These are phyloP conservation scores for Scleroderma bovista DNA, from an alignment of 768 basidiomycete genomes.

Conservation along the genomic window DNA sequence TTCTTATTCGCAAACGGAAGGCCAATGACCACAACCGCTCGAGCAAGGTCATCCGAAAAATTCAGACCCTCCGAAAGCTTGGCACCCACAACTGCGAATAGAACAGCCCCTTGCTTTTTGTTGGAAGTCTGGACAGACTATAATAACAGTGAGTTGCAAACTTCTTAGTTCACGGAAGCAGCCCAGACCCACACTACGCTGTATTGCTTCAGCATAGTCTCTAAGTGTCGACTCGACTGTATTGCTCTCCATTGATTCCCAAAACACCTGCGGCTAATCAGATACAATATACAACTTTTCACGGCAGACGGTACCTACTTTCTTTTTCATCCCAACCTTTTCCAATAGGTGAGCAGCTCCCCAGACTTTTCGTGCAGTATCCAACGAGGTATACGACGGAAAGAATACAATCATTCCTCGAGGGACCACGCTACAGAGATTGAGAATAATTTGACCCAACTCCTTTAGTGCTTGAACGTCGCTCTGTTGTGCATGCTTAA, in stretches of 20 bases:
- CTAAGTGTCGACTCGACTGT: constrained; percentile 72
- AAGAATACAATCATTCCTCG: constrained; percentile 92
- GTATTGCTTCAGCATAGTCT: constrained; percentile 59
- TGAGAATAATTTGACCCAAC: constrained; percentile 78
- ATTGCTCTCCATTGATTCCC: constrained; percentile 70
- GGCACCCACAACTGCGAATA: constrained; percentile 94
- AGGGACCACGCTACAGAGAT: constrained; percentile 72
- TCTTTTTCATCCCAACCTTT: constrained; percentile 67
- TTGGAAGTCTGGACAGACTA: constrained; percentile 18
- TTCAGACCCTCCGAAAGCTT: constrained; percentile 93
- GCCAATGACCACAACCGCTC: constrained; percentile 82
- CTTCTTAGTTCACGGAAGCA: neutral
- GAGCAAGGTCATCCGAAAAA: constrained; percentile 75
- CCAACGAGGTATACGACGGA: constrained; percentile 84
- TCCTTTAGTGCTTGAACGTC: constrained; percentile 68
- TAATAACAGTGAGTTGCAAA: constrained; percentile 11
- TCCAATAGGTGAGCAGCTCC: constrained; percentile 50
- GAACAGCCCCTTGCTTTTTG: constrained; percentile 58
- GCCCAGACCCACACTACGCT: constrained; percentile 13
- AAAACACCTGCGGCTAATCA: constrained; percentile 61
- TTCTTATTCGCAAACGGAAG: constrained; percentile 90
- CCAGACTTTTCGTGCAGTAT: constrained; percentile 65
- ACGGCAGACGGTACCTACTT: constrained; percentile 36
- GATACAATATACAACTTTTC: neutral
- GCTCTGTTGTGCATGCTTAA: constrained; percentile 72